These are phyloP conservation scores for Coemansia sp. DNA, from an alignment of 192 early-diverging fungal species.

Conservation along the genomic window DNA sequence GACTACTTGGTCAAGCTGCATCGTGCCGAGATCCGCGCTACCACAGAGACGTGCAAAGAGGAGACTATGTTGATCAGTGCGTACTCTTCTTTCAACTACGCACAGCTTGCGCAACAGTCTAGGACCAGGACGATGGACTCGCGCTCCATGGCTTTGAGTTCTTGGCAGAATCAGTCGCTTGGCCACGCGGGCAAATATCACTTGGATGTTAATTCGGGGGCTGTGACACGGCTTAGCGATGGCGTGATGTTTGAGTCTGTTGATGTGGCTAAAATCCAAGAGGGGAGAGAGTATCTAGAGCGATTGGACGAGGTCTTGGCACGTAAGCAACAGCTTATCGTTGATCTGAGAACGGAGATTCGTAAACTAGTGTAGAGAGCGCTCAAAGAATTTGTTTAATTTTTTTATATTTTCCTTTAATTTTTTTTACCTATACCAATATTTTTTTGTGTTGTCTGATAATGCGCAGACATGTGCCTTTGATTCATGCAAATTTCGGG, in stretches of 20 bases:
- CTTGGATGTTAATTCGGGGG: constrained; percentile 35
- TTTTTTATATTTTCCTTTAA: neutral
- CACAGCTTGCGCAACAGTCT: constrained; percentile 42
- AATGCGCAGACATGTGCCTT: neutral
- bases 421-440: neutral
- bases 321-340: constrained; percentile 61
- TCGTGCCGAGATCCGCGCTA: constrained; percentile 67
- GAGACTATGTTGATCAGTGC: constrained; percentile 63
- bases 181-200: constrained; percentile 51
- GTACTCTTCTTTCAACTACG: constrained; percentile 48
- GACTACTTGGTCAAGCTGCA: constrained; percentile 67
- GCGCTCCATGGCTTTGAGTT: constrained; percentile 15
- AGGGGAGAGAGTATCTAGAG: constrained; percentile 67
- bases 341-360: constrained; percentile 46
- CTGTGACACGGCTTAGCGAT: constrained; percentile 43
- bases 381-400: constrained; percentile 7
- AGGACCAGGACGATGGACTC: constrained; percentile 15
- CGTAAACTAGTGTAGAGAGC: constrained; percentile 21
- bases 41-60: constrained; percentile 64
- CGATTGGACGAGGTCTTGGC: constrained; percentile 64
- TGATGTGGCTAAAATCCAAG: constrained; percentile 64
- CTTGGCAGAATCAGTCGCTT: constrained; percentile 50
- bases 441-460: neutral
- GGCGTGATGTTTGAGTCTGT: constrained; percentile 43
- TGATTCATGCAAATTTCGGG: neutral